These are phyloP conservation scores for Boletus edulis DNA, from an alignment of 768 basidiomycete genomes.

Conservation along the genomic window DNA sequence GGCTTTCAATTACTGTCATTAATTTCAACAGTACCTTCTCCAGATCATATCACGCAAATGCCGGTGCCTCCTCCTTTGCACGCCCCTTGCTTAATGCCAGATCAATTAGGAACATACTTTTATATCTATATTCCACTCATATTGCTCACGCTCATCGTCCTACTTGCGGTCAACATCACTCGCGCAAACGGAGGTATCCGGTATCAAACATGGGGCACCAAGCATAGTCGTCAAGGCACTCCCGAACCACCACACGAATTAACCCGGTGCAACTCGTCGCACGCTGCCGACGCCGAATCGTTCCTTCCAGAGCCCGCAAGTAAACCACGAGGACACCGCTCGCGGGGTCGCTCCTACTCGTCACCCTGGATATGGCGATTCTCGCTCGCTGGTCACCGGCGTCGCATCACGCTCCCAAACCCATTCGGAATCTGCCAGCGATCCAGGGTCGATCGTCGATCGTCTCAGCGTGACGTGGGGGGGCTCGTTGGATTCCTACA, in stretches of 20 bases:
- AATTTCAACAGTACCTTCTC: slow-evolving; percentile 34
- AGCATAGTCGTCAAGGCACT: slow-evolving; percentile 5
- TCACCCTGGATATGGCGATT: slow-evolving; percentile 27
- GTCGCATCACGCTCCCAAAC: slow-evolving; percentile 22
- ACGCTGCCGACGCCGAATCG: slow-evolving; percentile 4
- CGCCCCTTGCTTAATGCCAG: slow-evolving; percentile 74
- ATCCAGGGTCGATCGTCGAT: slow-evolving; percentile 6
- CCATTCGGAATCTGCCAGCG: slow-evolving; percentile 9
- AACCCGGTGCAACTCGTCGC: slow-evolving; percentile 2
- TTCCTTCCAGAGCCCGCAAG: slow-evolving; percentile 19
- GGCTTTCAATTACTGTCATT: slow-evolving; percentile 92
- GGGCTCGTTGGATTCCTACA: slow-evolving; percentile 28
- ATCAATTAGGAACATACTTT: slow-evolving; percentile 79
- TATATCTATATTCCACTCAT: slow-evolving; percentile 67
- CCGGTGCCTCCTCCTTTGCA: slow-evolving; percentile 42
- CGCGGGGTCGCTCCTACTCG: slow-evolving; percentile 15
- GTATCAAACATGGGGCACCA: slow-evolving; percentile 6
- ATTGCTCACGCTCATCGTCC: slow-evolving; percentile 52
- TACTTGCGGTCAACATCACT: slow-evolving; percentile 33
- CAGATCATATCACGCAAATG: slow-evolving; percentile 32
- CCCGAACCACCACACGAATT: slow-evolving; percentile 12
- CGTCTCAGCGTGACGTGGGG: slow-evolving; percentile 19
- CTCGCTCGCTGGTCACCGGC: slow-evolving; percentile 20
- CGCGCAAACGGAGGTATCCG: slow-evolving; percentile 8
- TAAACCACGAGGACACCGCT: slow-evolving; percentile 7